Evolutionary conservation across 2,329 filamentous ascomycete species (phyloP).

Genomic region (Scytalidium sp.): DNA sequence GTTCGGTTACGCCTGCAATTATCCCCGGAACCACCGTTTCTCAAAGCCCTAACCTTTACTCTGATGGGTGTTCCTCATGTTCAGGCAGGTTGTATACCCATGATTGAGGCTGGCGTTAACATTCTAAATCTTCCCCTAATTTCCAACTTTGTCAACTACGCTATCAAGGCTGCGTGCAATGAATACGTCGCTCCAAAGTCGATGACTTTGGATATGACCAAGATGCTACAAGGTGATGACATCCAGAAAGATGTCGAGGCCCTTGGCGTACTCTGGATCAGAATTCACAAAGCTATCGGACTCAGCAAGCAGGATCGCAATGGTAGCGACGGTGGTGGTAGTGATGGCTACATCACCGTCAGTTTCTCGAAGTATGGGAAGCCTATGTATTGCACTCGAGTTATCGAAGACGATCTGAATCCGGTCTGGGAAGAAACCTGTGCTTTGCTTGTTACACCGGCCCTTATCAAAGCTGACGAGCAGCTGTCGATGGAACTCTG

Average conservation of each 20-base stretch:
- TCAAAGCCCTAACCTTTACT: slow-evolving; percentile 89
- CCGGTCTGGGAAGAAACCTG: slow-evolving; percentile 89
- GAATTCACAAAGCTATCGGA: slow-evolving; percentile 82
- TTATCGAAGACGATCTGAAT: slow-evolving; percentile 92
- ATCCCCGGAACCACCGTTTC: slow-evolving; percentile 85
- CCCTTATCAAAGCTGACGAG: slow-evolving; percentile 90
- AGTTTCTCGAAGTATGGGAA: slow-evolving; percentile 96
- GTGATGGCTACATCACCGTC: slow-evolving; percentile 92
- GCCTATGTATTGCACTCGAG: slow-evolving; percentile 94
- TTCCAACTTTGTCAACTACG: slow-evolving; percentile 95
- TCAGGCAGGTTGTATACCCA: slow-evolving; percentile 83
- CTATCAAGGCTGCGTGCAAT: slow-evolving; percentile 70
- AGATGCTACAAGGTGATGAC: slow-evolving; percentile 86
- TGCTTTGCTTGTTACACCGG: slow-evolving; percentile 80
- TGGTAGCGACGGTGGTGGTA: slow-evolving; percentile 81
- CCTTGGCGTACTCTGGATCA: slow-evolving; percentile 85
- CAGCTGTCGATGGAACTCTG: slow-evolving; percentile 91
- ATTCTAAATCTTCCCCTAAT: slow-evolving; percentile 89
- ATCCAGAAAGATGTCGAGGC: slow-evolving; percentile 87
- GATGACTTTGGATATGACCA: slow-evolving; percentile 86
- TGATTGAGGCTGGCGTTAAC: slow-evolving; percentile 88
- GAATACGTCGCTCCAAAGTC: slow-evolving; percentile 96
- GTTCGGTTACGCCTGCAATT: slow-evolving; percentile 79
- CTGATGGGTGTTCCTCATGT: slow-evolving; percentile 93
- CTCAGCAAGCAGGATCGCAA: slow-evolving; percentile 88